Evolutionary conservation across 2,329 filamentous ascomycete species (phyloP).

Genomic region (Talaromyces sp.): DNA sequence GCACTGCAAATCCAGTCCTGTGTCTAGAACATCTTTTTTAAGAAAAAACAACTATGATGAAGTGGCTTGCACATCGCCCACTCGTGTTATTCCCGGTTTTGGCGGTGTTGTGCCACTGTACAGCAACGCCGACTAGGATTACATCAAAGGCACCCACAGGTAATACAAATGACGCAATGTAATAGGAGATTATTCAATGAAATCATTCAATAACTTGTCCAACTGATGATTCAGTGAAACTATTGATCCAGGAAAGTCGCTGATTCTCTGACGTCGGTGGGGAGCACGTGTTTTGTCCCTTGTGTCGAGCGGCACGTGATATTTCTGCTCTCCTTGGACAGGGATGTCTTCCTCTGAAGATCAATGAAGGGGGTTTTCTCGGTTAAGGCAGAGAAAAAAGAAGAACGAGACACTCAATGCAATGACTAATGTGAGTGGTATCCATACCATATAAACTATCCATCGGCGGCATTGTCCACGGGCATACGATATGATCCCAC

Average conservation of each 20-base stretch:
- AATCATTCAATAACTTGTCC: background rate
- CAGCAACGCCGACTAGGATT: background rate
- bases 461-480: too few species aligned
- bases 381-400: too few species aligned
- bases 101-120: background rate
- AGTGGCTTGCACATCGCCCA: background rate
- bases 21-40: background rate
- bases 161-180: background rate
- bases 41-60: background rate
- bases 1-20: background rate
- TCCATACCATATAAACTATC: too few species aligned
- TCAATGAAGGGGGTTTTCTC: too few species aligned
- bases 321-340: background rate
- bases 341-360: background rate
- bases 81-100: background rate
- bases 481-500: too few species aligned
- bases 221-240: background rate
- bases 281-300: background rate
- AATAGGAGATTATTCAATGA: background rate
- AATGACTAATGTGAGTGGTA: too few species aligned
- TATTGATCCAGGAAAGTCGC: background rate
- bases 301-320: background rate
- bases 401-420: too few species aligned
- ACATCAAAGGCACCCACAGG: background rate
- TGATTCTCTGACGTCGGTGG: background rate